A percentile compares a stretch with the other conserved stretches of the same genome.
Conservation (phyloP, 768 basidiomycete genomes). For the Gyrodon lividus region DNA sequence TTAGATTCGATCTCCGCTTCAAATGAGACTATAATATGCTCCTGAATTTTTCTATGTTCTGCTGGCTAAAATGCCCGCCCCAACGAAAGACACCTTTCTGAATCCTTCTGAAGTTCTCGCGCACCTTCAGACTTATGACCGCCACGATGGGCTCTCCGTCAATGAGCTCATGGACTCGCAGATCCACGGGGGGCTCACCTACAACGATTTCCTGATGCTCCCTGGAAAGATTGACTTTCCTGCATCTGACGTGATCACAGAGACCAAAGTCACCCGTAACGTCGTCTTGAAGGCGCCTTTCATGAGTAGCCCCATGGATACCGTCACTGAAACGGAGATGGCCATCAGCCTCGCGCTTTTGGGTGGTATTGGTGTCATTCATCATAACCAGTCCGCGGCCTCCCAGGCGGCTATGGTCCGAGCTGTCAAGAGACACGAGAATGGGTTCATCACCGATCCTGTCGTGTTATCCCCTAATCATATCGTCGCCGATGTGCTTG, state of each 20-base stretch:
- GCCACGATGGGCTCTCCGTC: constrained; percentile 81
- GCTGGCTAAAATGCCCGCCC: constrained; percentile 35
- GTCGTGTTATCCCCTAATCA: constrained; percentile 80
- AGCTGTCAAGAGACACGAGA: constrained; percentile 97
- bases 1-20: constrained; percentile 14
- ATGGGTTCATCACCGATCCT: constrained; percentile 97
- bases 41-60: background rate
- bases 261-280: constrained; percentile 87
- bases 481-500: constrained; percentile 83
- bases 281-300: constrained; percentile 93
- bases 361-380: constrained; percentile 97
- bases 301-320: constrained; percentile 99
- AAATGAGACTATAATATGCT: constrained; percentile 8
- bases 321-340: constrained; percentile 95
- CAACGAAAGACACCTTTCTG: constrained; percentile 44
- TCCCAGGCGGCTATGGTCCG: constrained; percentile 96
- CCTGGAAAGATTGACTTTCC: constrained; percentile 96
- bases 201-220: constrained; percentile 94
- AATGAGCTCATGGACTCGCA: constrained; percentile 85
- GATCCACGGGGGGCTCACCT: constrained; percentile 89
- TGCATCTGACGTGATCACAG: constrained; percentile 74
- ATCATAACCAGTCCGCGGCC: constrained; percentile 86
- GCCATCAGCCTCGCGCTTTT: constrained; percentile 92
- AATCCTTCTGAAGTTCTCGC: constrained; percentile 72
- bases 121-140: constrained; percentile 68